Conservation (phyloP, 805 yeast species). For the Clavispora fructus region DNA sequence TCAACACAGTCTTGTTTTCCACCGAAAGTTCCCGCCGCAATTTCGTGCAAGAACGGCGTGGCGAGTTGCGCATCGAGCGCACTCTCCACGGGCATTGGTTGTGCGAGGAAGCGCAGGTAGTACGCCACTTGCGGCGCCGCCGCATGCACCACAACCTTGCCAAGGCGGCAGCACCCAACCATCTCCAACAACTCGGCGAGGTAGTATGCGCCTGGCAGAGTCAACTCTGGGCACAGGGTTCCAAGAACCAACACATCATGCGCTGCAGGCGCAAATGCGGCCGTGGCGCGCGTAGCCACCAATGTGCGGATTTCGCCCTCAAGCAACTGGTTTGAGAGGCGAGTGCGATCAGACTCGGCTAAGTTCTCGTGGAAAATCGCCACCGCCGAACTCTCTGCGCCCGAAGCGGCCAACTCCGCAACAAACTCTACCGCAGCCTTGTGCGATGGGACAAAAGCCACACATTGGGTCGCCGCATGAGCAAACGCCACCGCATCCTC, state of each 20-base stretch:
- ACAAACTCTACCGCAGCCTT: slow-evolving; percentile 12
- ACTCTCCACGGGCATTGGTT: slow-evolving; percentile 83
- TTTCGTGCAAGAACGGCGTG: slow-evolving; percentile 70
- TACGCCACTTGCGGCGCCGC: slow-evolving; percentile 50
- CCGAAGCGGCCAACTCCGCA: neutral
- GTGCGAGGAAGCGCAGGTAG: slow-evolving; percentile 64
- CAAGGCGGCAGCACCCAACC: slow-evolving; percentile 40
- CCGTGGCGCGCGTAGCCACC: slow-evolving; percentile 58
- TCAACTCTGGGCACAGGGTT: slow-evolving; percentile 56
- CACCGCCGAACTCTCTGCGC: slow-evolving; percentile 56
- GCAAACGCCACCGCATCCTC: neutral
- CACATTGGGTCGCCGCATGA: neutral
- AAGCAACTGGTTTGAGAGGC: slow-evolving; percentile 49
- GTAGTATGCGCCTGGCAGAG: slow-evolving; percentile 46
- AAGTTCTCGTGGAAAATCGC: slow-evolving; percentile 48
- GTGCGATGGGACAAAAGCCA: slow-evolving; percentile 55
- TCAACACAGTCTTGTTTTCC: slow-evolving; percentile 83
- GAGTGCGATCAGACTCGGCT: slow-evolving; percentile 46
- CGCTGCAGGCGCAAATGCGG: slow-evolving; percentile 47
- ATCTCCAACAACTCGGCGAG: slow-evolving; percentile 61
- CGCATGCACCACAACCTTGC: slow-evolving; percentile 51
- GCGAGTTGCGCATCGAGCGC: slow-evolving; percentile 50
- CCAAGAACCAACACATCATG: slow-evolving; percentile 59
- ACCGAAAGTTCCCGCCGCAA: slow-evolving; percentile 57
- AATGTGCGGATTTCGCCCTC: slow-evolving; percentile 50